These are phyloP conservation scores for Metschnikowia santaceciliae DNA, from an alignment of 805 yeast genomes.

Conservation along the genomic window DNA sequence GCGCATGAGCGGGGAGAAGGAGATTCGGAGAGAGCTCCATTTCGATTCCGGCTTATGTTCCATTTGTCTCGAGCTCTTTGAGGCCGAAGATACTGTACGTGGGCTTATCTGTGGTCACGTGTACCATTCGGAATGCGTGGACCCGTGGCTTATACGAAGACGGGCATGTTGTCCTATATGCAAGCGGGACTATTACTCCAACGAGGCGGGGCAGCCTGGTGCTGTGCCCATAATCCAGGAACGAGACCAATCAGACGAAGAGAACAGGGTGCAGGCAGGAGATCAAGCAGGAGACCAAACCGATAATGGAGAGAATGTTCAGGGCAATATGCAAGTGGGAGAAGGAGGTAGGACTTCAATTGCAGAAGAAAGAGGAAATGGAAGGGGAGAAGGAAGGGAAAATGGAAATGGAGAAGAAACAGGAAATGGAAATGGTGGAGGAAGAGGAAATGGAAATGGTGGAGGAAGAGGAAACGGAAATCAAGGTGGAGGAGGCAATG, in stretches of 20 bases:
- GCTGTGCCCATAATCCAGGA: constrained; percentile 1
- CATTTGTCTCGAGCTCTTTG: constrained; percentile 67
- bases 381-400: neutral
- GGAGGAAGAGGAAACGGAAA: too few relatives aligned
- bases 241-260: neutral
- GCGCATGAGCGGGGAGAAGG: neutral
- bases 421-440: neutral
- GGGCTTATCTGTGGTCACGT: constrained; percentile 81
- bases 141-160: constrained; percentile 74
- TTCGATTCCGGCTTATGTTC: constrained; percentile 72
- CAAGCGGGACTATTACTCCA: constrained; percentile 54
- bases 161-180: constrained; percentile 84
- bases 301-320: neutral
- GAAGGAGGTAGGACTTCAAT: too few relatives aligned
- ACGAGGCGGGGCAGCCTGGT: constrained; percentile 1
- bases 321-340: neutral
- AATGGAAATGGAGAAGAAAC: too few relatives aligned
- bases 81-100: constrained; percentile 60
- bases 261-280: neutral
- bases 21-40: constrained; percentile 33
- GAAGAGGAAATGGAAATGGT: neutral
- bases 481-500: neutral
- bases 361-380: too few relatives aligned
- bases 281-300: too few relatives aligned
- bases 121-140: constrained; percentile 74